Percentiles rank a stretch among this genome's conserved stretches.
These are phyloP conservation scores for Leucaena leucocephala DNA, from an alignment of 306 rosid species.

Conservation along the genomic window DNA sequence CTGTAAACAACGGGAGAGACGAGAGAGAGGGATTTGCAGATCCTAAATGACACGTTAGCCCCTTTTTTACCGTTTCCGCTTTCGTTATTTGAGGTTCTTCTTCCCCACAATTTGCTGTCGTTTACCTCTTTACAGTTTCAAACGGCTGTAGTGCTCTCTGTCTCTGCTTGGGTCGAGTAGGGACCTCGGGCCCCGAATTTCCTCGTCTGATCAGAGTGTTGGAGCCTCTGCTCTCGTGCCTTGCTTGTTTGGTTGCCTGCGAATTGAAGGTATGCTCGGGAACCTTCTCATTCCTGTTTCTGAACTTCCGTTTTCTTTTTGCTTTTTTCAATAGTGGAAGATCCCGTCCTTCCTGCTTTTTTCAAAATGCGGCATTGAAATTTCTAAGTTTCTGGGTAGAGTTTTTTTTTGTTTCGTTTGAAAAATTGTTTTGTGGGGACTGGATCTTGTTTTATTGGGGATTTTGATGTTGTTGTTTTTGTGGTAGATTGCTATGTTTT, in stretches of 20 bases:
- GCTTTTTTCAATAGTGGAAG: neutral
- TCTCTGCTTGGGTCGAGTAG: constrained; percentile 18
- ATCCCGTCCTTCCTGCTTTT: constrained; percentile 41
- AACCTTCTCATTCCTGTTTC: neutral
- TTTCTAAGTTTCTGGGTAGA: constrained; percentile 5
- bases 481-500: constrained; percentile 7
- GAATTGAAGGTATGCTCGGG: constrained; percentile 30
- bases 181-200: constrained; percentile 7
- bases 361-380: neutral
- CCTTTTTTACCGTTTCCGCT: constrained; percentile 9
- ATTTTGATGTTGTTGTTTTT: constrained; percentile 25
- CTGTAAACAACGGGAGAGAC: constrained; percentile 5
- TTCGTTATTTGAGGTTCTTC: neutral
- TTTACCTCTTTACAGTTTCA: neutral
- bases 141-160: constrained; percentile 14
- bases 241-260: constrained; percentile 31
- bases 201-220: constrained; percentile 43
- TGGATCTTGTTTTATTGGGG: constrained; percentile 18
- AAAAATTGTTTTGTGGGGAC: neutral
- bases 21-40: constrained; percentile 2
- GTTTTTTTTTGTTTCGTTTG: neutral
- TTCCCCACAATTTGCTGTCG: neutral
- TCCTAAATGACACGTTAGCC: constrained; percentile 52
- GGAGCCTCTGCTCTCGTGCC: neutral
- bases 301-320: neutral